These are phyloP conservation scores for Leucosporidium scottii DNA, from an alignment of 768 basidiomycete genomes.

Conservation along the genomic window DNA sequence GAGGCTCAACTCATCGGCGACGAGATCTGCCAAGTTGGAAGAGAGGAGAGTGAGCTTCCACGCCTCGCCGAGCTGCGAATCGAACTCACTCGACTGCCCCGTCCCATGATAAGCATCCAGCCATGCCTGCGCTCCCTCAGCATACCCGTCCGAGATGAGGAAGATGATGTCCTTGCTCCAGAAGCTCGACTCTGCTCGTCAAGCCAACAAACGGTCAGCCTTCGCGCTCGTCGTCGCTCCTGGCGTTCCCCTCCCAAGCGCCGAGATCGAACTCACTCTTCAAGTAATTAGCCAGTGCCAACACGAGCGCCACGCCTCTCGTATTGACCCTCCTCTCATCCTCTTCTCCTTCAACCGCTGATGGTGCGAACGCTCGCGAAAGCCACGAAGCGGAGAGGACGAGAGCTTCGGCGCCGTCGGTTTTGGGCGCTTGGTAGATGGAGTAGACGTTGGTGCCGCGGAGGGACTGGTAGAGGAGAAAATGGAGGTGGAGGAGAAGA, in stretches of 20 bases:
- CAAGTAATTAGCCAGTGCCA: slow-evolving; percentile 74
- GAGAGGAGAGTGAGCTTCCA: neutral
- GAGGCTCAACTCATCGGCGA: slow-evolving; percentile 56
- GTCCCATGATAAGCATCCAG: slow-evolving; percentile 71
- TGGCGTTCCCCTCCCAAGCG: too few species aligned
- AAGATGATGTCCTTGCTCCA: slow-evolving; percentile 95
- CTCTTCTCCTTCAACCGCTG: neutral
- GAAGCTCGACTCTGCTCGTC: slow-evolving; percentile 55
- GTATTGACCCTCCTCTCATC: slow-evolving; percentile 52
- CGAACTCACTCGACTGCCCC: slow-evolving; percentile 55
- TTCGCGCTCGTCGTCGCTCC: neutral
- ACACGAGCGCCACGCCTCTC: slow-evolving; percentile 74
- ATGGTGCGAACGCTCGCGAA: slow-evolving; percentile 45
- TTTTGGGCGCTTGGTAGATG: slow-evolving; percentile 69
- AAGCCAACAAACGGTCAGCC: neutral
- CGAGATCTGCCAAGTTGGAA: slow-evolving; percentile 53
- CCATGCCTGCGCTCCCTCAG: slow-evolving; percentile 92
- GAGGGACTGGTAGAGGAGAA: slow-evolving; percentile 47
- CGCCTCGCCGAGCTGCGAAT: neutral
- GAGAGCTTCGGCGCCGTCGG: slow-evolving; percentile 89
- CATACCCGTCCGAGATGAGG: slow-evolving; percentile 76
- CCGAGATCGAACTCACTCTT: slow-evolving; percentile 53
- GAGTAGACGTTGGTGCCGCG: slow-evolving; percentile 77
- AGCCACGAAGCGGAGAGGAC: slow-evolving; percentile 87
- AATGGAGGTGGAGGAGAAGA: neutral